Base-by-base conservation (phyloP, 2,329 filamentous ascomycete species). In the Clarireedia hainanense region DNA sequence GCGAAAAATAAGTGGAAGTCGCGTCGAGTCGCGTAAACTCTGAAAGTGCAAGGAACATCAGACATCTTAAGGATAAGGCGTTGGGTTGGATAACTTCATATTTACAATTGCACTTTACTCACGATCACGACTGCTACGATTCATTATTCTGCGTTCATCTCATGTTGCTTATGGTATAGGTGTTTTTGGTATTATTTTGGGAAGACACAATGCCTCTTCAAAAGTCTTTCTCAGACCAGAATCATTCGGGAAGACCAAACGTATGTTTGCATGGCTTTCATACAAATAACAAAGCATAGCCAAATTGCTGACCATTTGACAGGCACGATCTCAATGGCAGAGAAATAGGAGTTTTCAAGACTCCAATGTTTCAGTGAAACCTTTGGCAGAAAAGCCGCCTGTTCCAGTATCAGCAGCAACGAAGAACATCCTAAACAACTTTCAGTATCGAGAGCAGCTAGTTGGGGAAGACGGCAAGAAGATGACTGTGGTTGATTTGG, bases 371-470 rank as follows among this genome's bases (percentile, higher is more conserved):
- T 51, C 50, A n/a, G 46, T 59, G 5, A 68, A 63, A 47, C 63
- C 63, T 36, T 43, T 65, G 14, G 62, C 63, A 48, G 64, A 66
- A 24, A 66, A 66, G 49, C 64, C 62, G 12, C 62, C 64, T 1
- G 36, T 68, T 27, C 64, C 64, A 37, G 57, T 71, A 30, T 85
- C 83, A 40, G 75, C 80, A 34, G 74, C 73, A 7, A 83, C 83
- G 10, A 85, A 80, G 65, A 80, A 73, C 60, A 86, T 85, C 64
- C 73, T 86, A 34, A 79, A 77, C 57, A 71, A 72, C 34, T 81
- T 80, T 65, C 79, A 80, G 55, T 85, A 82, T 60, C 72, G 75
- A 17, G 57, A 57, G 30, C 52, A 59, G 6, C 37, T 17, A 15
- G 4, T 66, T 12, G 61, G 59, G 26, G 59, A 62, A 3, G 61